These are phyloP conservation scores for Boletus subluridellus DNA, from an alignment of 1,284 basidiomycete genomes.

Conservation along the genomic window DNA sequence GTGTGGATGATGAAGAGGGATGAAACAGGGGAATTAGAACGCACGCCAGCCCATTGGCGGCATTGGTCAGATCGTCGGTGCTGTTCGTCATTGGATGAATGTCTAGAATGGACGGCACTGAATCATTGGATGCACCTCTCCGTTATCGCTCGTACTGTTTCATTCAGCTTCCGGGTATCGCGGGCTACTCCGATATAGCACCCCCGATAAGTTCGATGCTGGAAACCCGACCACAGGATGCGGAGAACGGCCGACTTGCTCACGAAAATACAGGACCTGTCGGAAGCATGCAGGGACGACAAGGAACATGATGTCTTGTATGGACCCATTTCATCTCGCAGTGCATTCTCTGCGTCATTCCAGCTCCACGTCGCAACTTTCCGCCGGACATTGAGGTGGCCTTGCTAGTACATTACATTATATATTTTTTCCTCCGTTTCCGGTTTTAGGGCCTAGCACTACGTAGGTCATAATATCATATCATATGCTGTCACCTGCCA, in stretches of 20 bases:
- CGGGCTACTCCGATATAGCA: neutral
- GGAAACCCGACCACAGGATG: conserved; percentile 2
- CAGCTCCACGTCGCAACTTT: neutral
- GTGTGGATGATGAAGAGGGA: neutral
- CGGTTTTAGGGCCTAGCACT: neutral
- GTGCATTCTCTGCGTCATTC: neutral
- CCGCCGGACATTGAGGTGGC: neutral
- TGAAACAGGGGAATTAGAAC: conserved; percentile 1
- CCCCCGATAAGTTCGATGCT: neutral
- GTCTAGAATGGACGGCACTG: neutral
- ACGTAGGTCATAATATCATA: conserved; percentile 5
- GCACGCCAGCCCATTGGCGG: conserved; percentile 4
- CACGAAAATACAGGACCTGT: conserved; percentile 6
- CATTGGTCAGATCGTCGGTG: neutral
- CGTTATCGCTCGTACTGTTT: neutral
- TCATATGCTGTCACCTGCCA: neutral
- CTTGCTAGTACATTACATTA: neutral
- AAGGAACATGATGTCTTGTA: neutral
- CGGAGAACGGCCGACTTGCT: conserved; percentile 2
- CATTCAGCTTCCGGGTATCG: conserved; percentile 6
- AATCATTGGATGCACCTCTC: neutral
- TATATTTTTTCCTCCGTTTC: neutral
- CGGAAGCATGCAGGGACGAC: neutral
- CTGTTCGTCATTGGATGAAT: neutral
- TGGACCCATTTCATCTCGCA: neutral